Conservation (phyloP, 75 land plant species). For the Pinus taeda region DNA sequence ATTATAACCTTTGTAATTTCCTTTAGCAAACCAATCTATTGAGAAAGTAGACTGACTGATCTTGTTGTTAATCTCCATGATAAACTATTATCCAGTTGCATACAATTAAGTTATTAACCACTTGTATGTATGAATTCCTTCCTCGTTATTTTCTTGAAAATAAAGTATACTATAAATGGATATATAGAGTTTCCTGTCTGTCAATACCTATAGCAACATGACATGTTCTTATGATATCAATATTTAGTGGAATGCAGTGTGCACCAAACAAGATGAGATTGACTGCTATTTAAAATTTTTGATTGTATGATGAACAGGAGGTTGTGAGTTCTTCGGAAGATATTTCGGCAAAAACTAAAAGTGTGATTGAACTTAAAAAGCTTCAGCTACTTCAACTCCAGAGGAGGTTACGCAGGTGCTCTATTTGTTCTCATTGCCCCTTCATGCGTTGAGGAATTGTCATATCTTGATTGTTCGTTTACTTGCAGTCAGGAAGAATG, state of each 20-base stretch:
- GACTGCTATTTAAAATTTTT: background rate
- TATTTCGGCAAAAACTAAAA: constrained; percentile 86
- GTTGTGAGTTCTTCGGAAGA: constrained; percentile 88
- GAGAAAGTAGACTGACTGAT: background rate
- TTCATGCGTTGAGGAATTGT: background rate
- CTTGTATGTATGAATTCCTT: background rate
- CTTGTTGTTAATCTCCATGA: background rate
- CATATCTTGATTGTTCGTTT: background rate
- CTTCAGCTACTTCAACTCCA: constrained; percentile 87
- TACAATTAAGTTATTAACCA: background rate
- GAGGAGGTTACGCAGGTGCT: constrained; percentile 74
- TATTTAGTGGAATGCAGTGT: background rate
- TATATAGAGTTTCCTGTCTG: background rate
- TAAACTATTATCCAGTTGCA: background rate
- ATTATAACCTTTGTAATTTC: background rate
- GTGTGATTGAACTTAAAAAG: constrained; percentile 99
- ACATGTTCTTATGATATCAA: background rate
- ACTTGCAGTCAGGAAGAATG: background rate
- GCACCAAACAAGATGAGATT: background rate
- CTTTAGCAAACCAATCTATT: background rate
- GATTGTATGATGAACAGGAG: constrained; percentile 45
- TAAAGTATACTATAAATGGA: background rate
- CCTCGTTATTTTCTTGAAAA: background rate
- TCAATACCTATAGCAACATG: background rate
- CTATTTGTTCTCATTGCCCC: background rate